These are phyloP conservation scores for Pseudopithomyces maydicus DNA, from an alignment of 2,329 filamentous ascomycete species.

Conservation along the genomic window DNA sequence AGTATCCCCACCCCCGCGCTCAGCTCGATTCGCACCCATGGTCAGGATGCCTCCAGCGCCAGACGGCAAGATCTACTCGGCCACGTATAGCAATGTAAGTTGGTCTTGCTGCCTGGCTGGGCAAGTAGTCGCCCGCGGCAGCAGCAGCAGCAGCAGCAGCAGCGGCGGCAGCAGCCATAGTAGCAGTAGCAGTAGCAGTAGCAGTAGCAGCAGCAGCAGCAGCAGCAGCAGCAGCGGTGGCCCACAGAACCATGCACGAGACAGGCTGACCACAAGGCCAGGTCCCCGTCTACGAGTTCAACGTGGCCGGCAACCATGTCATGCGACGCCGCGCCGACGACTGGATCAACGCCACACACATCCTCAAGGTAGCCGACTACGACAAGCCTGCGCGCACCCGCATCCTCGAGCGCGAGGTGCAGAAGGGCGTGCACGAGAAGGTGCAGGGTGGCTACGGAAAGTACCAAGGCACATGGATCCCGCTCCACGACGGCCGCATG, in stretches of 20 bases:
- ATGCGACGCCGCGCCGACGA: slow-evolving; percentile 93
- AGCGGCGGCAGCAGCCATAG: neutral
- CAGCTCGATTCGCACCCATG: neutral
- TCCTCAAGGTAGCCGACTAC: slow-evolving; percentile 94
- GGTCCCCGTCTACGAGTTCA: slow-evolving; percentile 95
- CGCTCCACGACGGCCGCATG: slow-evolving; percentile 76
- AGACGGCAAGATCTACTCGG: slow-evolving; percentile 62
- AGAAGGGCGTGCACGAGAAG: slow-evolving; percentile 96
- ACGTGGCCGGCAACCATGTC: slow-evolving; percentile 86
- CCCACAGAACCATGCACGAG: neutral
- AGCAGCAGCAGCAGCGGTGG: neutral
- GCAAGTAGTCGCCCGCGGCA: no score
- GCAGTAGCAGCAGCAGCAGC: neutral
- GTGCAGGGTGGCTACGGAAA: slow-evolving; percentile 98
- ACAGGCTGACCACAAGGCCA: slow-evolving; percentile 45
- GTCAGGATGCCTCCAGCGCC: slow-evolving; percentile 44
- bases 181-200: neutral
- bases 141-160: neutral
- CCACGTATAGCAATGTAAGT: slow-evolving; percentile 66
- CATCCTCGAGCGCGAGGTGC: slow-evolving; percentile 94
- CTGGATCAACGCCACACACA: slow-evolving; percentile 99
- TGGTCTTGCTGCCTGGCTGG: neutral
- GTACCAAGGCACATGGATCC: slow-evolving; percentile 99
- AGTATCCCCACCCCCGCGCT: neutral
- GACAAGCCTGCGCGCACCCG: slow-evolving; percentile 95